These are phyloP conservation scores for Moniliella sp. DNA, from an alignment of 1,284 basidiomycete genomes.

Conservation along the genomic window DNA sequence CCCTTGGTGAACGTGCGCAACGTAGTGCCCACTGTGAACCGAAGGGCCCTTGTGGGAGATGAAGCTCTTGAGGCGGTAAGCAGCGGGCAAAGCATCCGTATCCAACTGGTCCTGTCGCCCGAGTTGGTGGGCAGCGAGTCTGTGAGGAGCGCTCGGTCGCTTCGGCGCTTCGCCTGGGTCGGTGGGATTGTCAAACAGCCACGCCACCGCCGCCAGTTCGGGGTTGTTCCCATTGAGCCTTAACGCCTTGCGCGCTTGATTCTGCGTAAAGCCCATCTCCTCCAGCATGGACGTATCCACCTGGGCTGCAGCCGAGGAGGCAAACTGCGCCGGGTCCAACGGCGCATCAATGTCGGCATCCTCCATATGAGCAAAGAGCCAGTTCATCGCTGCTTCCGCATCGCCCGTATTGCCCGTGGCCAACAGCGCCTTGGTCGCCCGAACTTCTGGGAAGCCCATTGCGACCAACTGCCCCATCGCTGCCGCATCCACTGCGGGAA, in stretches of 20 bases:
- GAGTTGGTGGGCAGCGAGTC: no score
- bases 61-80: conserved; percentile 66
- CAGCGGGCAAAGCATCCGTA: conserved; percentile 44
- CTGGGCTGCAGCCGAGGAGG: conserved; percentile 17
- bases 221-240: conserved; percentile 57
- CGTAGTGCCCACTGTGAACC: conserved; percentile 8
- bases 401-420: conserved; percentile 58
- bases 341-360: conserved; percentile 75
- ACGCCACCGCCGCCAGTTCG: conserved; percentile 65
- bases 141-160: no score
- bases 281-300: conserved; percentile 41
- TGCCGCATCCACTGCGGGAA: conserved; percentile 8
- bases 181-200: conserved; percentile 86
- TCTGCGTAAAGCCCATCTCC: conserved; percentile 76
- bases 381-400: conserved; percentile 71
- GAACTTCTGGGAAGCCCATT: conserved; percentile 25
- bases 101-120: no score
- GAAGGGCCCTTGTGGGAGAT: conserved; percentile 70
- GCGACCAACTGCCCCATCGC: conserved; percentile 20
- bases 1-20: neutral
- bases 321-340: conserved; percentile 36
- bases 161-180: conserved; percentile 51
- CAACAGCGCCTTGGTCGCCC: conserved; percentile 44
- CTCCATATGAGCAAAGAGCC: conserved; percentile 82
- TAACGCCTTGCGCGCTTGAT: conserved; percentile 70